A percentile compares a stretch with the other conserved stretches of the same genome.
Conservation (phyloP, 768 basidiomycete species). For the Leccinum olivaceopallidum region DNA sequence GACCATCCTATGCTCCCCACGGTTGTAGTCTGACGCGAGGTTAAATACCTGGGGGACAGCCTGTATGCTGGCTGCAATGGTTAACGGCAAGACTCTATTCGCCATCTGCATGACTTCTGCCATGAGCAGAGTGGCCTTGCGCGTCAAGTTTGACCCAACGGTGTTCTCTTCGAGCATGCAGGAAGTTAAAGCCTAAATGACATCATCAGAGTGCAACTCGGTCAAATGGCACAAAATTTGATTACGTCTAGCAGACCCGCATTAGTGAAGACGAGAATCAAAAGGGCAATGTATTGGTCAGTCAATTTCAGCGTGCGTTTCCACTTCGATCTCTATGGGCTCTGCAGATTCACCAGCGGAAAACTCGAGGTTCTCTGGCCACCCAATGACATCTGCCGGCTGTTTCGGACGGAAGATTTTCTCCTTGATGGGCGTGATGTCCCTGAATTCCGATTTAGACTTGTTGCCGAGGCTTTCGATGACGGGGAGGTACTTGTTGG, state of each 20-base stretch:
- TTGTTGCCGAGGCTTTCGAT: slow-evolving; percentile 63
- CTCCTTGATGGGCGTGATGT: slow-evolving; percentile 58
- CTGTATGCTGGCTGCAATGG: slow-evolving; percentile 83
- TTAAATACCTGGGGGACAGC: slow-evolving; percentile 83
- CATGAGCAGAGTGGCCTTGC: slow-evolving; percentile 89
- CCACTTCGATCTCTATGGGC: background rate
- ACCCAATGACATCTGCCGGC: slow-evolving; percentile 76
- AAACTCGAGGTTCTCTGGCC: slow-evolving; percentile 65
- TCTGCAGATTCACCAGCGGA: background rate
- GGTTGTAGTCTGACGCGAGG: slow-evolving; percentile 79
- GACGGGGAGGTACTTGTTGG: slow-evolving; percentile 86
- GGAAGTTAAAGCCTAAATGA: slow-evolving; percentile 72
- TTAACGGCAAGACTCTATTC: slow-evolving; percentile 81
- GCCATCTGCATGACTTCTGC: slow-evolving; percentile 89
- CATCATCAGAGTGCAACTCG: slow-evolving; percentile 6
- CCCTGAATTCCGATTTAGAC: slow-evolving; percentile 72
- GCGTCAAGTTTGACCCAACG: slow-evolving; percentile 68
- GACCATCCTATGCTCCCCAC: slow-evolving; percentile 75
- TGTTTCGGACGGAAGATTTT: slow-evolving; percentile 69
- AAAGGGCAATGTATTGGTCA: slow-evolving; percentile 88
- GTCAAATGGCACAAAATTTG: slow-evolving; percentile 7
- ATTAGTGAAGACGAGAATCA: slow-evolving; percentile 81
- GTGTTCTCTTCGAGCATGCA: slow-evolving; percentile 82
- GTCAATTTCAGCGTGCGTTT: slow-evolving; percentile 61
- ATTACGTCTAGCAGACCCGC: slow-evolving; percentile 87